Evolutionary conservation across 345 rosid species (phyloP).

Genomic region (Linum usitatissimum): DNA sequence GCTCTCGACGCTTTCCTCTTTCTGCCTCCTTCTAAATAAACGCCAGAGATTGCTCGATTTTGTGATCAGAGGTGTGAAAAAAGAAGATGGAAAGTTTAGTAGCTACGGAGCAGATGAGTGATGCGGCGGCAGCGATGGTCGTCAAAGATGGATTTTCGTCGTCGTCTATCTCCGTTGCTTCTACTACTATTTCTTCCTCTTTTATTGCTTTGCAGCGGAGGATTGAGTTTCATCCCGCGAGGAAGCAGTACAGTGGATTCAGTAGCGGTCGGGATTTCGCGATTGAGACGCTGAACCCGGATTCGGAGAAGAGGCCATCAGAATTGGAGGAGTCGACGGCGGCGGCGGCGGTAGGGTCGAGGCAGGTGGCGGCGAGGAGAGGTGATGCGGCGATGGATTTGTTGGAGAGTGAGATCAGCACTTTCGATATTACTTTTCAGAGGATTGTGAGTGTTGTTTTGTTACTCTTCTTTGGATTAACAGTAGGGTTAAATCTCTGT

Average conservation of each 20-base stretch:
- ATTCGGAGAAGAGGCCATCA: background rate
- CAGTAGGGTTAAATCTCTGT: too few relatives aligned
- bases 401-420: background rate
- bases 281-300: background rate
- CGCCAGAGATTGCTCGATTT: too few relatives aligned
- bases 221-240: background rate
- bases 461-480: background rate
- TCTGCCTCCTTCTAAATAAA: too few relatives aligned
- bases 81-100: background rate
- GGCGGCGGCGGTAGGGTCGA: background rate
- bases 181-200: background rate
- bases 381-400: background rate
- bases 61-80: background rate
- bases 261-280: background rate
- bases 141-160: background rate
- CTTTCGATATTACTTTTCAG: background rate
- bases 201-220: background rate
- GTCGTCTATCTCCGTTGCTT: background rate
- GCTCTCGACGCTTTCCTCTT: too few relatives aligned
- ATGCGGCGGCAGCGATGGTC: background rate
- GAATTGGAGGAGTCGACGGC: background rate
- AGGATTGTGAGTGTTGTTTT: background rate
- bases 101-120: background rate
- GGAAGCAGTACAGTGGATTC: background rate
- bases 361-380: background rate